phyloP scores from a whole-genome alignment of 2,329 filamentous ascomycete genomes.

The Aspergillus pseudotamarii region DNA sequence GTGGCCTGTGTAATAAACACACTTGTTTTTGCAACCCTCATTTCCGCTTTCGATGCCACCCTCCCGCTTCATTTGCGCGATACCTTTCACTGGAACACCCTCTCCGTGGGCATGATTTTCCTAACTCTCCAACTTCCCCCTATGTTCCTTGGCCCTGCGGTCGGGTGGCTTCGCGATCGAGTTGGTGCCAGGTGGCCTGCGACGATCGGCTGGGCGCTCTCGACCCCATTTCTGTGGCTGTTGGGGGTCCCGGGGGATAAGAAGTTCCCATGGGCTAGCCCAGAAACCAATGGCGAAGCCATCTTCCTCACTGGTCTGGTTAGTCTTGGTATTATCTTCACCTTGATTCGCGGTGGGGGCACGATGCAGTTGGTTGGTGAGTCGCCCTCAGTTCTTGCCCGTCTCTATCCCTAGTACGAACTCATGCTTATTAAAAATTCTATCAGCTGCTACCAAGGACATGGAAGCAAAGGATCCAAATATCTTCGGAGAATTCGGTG shows the following conservation, averaged over 20 bases:
- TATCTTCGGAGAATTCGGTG: slow-evolving; percentile 31
- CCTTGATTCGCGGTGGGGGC: slow-evolving; percentile 29
- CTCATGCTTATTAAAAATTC: not conserved
- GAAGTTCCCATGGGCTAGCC: slow-evolving; percentile 26
- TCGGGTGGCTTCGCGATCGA: slow-evolving; percentile 51
- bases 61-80: slow-evolving; percentile 57
- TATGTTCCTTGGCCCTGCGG: slow-evolving; percentile 60
- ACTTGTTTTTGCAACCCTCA: slow-evolving; percentile 51
- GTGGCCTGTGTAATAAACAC: slow-evolving; percentile 45
- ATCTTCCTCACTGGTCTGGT: slow-evolving; percentile 25
- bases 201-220: slow-evolving; percentile 22
- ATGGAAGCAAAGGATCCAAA: slow-evolving; percentile 22
- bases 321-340: slow-evolving; percentile 22
- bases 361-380: slow-evolving; percentile 31
- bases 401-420: no score
- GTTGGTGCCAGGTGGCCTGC: slow-evolving; percentile 25
- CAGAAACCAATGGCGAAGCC: slow-evolving; percentile 21
- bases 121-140: slow-evolving; percentile 59
- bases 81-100: slow-evolving; percentile 58
- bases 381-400: not conserved
- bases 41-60: slow-evolving; percentile 59
- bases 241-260: slow-evolving; percentile 30
- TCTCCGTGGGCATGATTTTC: slow-evolving; percentile 60
- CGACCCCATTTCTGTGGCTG: slow-evolving; percentile 25
- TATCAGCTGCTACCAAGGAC: slow-evolving; percentile 21